Conservation (phyloP, 2,329 filamentous ascomycete genomes). For the Cadophora luteo-olivacea region DNA sequence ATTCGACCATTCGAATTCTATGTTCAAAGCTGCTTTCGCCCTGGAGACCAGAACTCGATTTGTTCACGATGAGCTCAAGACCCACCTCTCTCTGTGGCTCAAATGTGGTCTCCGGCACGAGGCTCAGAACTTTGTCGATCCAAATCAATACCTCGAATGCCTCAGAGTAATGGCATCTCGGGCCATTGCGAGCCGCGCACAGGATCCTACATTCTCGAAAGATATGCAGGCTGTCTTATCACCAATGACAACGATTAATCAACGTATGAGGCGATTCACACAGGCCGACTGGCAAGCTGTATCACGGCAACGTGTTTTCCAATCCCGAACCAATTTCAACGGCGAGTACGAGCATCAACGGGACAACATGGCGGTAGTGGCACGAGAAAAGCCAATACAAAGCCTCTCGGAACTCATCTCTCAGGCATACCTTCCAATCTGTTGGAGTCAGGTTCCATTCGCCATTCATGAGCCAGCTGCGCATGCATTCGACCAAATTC, state of each 20-base stretch:
- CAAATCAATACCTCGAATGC: slow-evolving; percentile 36
- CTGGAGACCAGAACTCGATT: slow-evolving; percentile 32
- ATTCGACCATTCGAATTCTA: slow-evolving; percentile 37
- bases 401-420: slow-evolving; percentile 32
- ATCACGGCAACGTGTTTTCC: slow-evolving; percentile 28
- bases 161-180: slow-evolving; percentile 28
- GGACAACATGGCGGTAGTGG: slow-evolving; percentile 29
- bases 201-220: slow-evolving; percentile 18
- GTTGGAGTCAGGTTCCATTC: slow-evolving; percentile 40
- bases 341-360: slow-evolving; percentile 28
- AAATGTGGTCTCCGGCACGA: slow-evolving; percentile 32
- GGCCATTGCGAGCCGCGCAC: not conserved
- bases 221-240: slow-evolving; percentile 29
- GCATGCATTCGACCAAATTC: slow-evolving; percentile 21
- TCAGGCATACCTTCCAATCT: slow-evolving; percentile 29
- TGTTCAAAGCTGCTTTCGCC: slow-evolving; percentile 42
- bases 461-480: slow-evolving; percentile 26
- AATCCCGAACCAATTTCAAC: slow-evolving; percentile 24
- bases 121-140: slow-evolving; percentile 17
- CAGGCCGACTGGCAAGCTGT: slow-evolving; percentile 22
- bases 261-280: slow-evolving; percentile 12
- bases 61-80: slow-evolving; percentile 33
- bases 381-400: slow-evolving; percentile 16
- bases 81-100: slow-evolving; percentile 32
- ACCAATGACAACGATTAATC: slow-evolving; percentile 27